phyloP scores from a whole-genome alignment of 2,329 filamentous ascomycete genomes.

The Blastomyces percursus region DNA sequence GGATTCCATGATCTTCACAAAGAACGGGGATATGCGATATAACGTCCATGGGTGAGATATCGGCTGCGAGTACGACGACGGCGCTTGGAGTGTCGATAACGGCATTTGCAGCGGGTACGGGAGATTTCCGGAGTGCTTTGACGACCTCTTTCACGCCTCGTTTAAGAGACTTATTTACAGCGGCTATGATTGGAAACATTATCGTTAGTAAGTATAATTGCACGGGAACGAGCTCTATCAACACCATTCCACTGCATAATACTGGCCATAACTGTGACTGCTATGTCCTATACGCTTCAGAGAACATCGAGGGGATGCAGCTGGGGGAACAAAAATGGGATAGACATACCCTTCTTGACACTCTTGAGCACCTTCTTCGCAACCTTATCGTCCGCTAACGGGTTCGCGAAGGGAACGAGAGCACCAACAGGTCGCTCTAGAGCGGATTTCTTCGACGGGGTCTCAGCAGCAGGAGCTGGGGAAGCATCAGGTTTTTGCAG shows the following conservation, averaged over 20 bases:
- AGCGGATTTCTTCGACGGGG: constrained; percentile 13
- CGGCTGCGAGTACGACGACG: constrained; percentile 84
- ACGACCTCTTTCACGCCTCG: constrained; percentile 98
- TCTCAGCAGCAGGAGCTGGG: constrained; percentile 17
- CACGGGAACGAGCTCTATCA: not conserved
- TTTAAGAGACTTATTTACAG: constrained; percentile 90
- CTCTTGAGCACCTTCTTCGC: constrained; percentile 43
- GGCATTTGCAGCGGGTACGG: constrained; percentile 54
- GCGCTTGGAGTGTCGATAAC: constrained; percentile 52
- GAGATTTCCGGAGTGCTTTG: constrained; percentile 92
- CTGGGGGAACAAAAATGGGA: not conserved
- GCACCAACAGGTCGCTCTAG: constrained; percentile 32
- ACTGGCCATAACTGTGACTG: not conserved
- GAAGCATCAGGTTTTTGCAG: constrained; percentile 21
- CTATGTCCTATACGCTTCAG: not conserved
- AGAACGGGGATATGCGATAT: constrained; percentile 96
- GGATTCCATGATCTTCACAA: constrained; percentile 95
- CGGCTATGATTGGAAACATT: constrained; percentile 49
- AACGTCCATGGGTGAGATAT: constrained; percentile 97
- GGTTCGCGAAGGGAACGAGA: constrained; percentile 41
- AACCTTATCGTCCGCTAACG: constrained; percentile 40
- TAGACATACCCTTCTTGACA: constrained; percentile 40
- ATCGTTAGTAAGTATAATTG: constrained; percentile 15
- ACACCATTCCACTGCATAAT: not conserved
- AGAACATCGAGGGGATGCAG: not conserved